These are phyloP conservation scores for Lasiodiplodia hormozganensis DNA, from an alignment of 2,329 filamentous ascomycete genomes.

Conservation along the genomic window DNA sequence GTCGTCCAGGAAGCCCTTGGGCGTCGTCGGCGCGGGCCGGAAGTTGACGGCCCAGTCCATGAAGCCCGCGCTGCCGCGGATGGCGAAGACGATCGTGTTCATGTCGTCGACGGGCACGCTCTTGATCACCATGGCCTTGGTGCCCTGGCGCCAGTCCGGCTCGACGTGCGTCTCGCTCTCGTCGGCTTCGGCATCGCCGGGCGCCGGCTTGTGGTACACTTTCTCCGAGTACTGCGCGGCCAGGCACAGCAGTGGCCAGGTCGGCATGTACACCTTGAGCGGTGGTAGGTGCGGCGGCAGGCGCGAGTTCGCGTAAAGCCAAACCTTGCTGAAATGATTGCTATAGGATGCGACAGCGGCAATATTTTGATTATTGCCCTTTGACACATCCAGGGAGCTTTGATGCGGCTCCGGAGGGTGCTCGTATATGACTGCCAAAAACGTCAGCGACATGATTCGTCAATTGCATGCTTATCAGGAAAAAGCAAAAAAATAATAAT, in stretches of 20 bases:
- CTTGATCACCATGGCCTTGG: slow-evolving; percentile 86
- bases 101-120: slow-evolving; percentile 78
- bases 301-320: slow-evolving; percentile 78
- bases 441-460: slow-evolving; percentile 11
- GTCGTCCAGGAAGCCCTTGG: slow-evolving; percentile 77
- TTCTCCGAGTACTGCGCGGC: slow-evolving; percentile 79
- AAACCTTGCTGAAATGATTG: slow-evolving; percentile 76
- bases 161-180: slow-evolving; percentile 74
- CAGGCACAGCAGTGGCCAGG: slow-evolving; percentile 78
- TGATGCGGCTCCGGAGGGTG: slow-evolving; percentile 16
- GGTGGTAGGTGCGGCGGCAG: slow-evolving; percentile 72
- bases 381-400: slow-evolving; percentile 13
- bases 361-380: slow-evolving; percentile 13
- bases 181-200: slow-evolving; percentile 35
- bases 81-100: slow-evolving; percentile 82
- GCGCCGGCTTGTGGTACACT: slow-evolving; percentile 71
- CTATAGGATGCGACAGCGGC: slow-evolving; percentile 32
- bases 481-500: slow-evolving; percentile 32
- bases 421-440: slow-evolving; percentile 23
- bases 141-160: slow-evolving; percentile 74
- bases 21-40: slow-evolving; percentile 70
- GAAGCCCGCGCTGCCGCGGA: slow-evolving; percentile 80
- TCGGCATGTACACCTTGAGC: slow-evolving; percentile 75
- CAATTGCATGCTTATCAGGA: not conserved
- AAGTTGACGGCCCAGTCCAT: slow-evolving; percentile 90